A percentile compares a stretch with the other conserved stretches of the same genome.
phyloP scores from a whole-genome alignment of 164 flowering plant genomes.

The Tetracentron sinense region DNA sequence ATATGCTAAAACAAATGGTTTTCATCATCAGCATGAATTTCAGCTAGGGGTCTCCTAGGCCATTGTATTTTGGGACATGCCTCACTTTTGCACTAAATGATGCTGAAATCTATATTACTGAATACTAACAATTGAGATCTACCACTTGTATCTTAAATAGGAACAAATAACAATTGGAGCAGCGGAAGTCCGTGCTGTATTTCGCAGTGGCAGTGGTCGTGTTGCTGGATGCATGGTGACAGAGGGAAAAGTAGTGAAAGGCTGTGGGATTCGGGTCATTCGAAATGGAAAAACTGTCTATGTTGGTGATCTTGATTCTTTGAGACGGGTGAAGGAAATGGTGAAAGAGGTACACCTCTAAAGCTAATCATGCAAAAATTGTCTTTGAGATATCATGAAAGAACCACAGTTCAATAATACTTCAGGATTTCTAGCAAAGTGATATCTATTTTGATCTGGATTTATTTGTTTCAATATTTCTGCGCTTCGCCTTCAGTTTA shows the following conservation, averaged over 20 bases:
- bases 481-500: not conserved
- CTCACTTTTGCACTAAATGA: not conserved
- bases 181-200: constrained; percentile 77
- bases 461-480: too few relatives aligned
- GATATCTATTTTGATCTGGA: not conserved
- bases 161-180: constrained; percentile 76
- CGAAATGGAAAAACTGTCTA: constrained; percentile 57
- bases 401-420: not conserved
- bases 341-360: constrained; percentile 75
- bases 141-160: constrained; percentile 33
- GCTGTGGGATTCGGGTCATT: constrained; percentile 62
- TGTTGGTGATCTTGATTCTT: constrained; percentile 64
- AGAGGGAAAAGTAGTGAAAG: constrained; percentile 75
- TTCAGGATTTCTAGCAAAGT: not conserved
- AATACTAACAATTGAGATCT: constrained; percentile 1
- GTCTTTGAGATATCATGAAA: not conserved
- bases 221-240: constrained; percentile 95
- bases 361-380: constrained; percentile 1
- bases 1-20: not conserved
- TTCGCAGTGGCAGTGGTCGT: constrained; percentile 91
- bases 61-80: not conserved
- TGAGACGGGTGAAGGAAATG: constrained; percentile 78
- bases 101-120: not conserved
- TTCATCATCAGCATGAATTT: not conserved
- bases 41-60: not conserved